phyloP scores from a whole-genome alignment of 169 alveolate species.

The Eimeria maxima region DNA sequence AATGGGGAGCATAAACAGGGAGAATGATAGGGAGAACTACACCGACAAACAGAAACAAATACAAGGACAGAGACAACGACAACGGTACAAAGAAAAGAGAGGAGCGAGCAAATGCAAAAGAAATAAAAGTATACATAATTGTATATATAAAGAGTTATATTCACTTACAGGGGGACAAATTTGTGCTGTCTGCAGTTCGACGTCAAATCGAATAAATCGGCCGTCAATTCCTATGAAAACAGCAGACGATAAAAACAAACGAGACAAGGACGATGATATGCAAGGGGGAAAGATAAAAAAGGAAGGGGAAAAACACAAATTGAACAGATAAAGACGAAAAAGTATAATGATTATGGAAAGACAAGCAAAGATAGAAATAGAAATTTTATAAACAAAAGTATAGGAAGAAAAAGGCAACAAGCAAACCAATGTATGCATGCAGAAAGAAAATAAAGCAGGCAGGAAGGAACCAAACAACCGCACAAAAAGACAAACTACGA shows the following conservation, averaged over 20 bases:
- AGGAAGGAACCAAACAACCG: background rate
- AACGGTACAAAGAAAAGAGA: background rate
- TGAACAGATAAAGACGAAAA: background rate
- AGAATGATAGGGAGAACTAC: too few species aligned
- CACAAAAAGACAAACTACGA: background rate
- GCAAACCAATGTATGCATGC: background rate
- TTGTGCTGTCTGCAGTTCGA: background rate
- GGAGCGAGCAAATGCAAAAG: background rate
- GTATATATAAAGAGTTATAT: background rate
- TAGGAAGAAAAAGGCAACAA: background rate
- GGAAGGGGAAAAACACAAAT: background rate
- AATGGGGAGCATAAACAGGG: too few species aligned
- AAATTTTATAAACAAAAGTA: background rate
- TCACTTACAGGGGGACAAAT: conserved; percentile 3
- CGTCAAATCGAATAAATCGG: background rate
- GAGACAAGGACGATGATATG: background rate
- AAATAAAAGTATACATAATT: background rate
- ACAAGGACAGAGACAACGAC: background rate
- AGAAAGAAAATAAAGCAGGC: background rate
- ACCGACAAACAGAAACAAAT: background rate
- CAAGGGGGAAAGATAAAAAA: too few species aligned
- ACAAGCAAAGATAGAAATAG: background rate
- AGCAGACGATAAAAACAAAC: conserved; percentile 21
- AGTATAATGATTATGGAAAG: background rate
- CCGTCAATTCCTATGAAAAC: conserved; percentile 22